Percentiles rank a stretch among this genome's conserved stretches.
These are phyloP conservation scores for Pleurostoma richardsiae DNA, from an alignment of 2,329 filamentous ascomycete species.

Conservation along the genomic window DNA sequence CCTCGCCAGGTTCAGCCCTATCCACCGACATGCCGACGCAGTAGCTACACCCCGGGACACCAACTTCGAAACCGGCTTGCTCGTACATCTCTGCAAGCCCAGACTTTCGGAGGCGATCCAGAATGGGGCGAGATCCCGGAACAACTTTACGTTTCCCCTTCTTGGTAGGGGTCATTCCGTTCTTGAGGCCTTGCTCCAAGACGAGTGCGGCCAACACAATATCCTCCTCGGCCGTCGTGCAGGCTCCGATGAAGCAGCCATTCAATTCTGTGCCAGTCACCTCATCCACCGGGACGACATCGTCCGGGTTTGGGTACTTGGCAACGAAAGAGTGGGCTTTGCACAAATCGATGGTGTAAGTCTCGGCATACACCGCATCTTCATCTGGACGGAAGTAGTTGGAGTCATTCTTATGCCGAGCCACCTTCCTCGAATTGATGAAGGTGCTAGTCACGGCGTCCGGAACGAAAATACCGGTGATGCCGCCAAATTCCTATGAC, in stretches of 20 bases:
- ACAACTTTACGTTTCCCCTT: constrained; percentile 32
- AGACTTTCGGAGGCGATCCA: constrained; percentile 24
- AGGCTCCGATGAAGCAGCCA: constrained; percentile 40
- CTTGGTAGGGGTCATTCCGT: constrained; percentile 19
- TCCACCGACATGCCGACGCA: constrained; percentile 38
- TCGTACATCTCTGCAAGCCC: constrained; percentile 31
- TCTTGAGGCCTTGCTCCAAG: constrained; percentile 28
- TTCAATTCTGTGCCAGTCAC: constrained; percentile 25
- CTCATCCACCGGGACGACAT: constrained; percentile 34
- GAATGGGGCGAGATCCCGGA: constrained; percentile 32
- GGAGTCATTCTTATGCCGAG: constrained; percentile 22
- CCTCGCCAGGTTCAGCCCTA: constrained; percentile 30
- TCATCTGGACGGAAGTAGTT: constrained; percentile 33
- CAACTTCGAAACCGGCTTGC: constrained; percentile 33
- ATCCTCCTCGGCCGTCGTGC: constrained; percentile 40
- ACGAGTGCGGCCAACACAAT: constrained; percentile 34
- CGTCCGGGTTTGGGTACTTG: constrained; percentile 33
- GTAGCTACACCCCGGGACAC: constrained; percentile 36
- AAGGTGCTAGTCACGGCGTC: constrained; percentile 29
- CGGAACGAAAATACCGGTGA: constrained; percentile 34
- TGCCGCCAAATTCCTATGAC: constrained; percentile 33
- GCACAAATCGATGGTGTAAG: constrained; percentile 28
- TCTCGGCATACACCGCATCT: constrained; percentile 29
- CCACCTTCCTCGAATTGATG: constrained; percentile 23
- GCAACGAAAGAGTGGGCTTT: constrained; percentile 31